Conservation (phyloP, 768 basidiomycete species). For the Phanerochaete carnosa region DNA sequence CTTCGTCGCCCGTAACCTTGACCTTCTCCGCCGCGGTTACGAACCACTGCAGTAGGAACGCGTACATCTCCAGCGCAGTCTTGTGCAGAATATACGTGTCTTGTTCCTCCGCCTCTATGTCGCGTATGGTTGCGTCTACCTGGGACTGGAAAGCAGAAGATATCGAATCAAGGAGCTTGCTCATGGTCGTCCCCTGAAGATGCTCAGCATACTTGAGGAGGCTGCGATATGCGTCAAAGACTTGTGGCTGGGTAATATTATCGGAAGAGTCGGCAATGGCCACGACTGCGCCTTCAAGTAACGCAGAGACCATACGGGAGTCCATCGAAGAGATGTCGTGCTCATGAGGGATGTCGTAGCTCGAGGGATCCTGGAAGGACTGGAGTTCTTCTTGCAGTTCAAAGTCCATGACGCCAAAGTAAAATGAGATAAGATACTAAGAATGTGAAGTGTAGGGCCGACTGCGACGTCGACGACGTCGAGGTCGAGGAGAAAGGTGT, state of each 20-base stretch:
- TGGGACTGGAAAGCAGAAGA: slow-evolving; percentile 71
- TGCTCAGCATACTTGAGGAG: slow-evolving; percentile 72
- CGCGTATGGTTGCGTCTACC: slow-evolving; percentile 66
- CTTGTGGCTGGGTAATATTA: slow-evolving; percentile 58
- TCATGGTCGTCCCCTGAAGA: slow-evolving; percentile 66
- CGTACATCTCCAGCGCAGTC: slow-evolving; percentile 82
- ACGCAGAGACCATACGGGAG: slow-evolving; percentile 33
- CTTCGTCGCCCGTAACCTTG: slow-evolving; percentile 48
- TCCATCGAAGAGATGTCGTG: slow-evolving; percentile 60
- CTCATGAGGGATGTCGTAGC: slow-evolving; percentile 68
- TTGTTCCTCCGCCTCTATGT: slow-evolving; percentile 68
- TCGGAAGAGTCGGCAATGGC: slow-evolving; percentile 76
- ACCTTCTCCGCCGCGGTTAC: slow-evolving; percentile 77
- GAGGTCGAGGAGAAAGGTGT: slow-evolving; percentile 3
- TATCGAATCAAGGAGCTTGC: slow-evolving; percentile 85
- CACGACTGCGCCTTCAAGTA: slow-evolving; percentile 76
- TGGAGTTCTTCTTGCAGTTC: slow-evolving; percentile 80
- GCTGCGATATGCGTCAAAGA: slow-evolving; percentile 81
- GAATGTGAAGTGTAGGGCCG: neutral
- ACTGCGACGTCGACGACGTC: neutral
- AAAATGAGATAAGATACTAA: neutral
- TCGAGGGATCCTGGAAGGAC: slow-evolving; percentile 53
- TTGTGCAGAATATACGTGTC: slow-evolving; percentile 63
- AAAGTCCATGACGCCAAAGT: slow-evolving; percentile 37
- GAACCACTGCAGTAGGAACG: slow-evolving; percentile 92